A percentile compares a stretch with the other conserved stretches of the same genome.
These are phyloP conservation scores for Anisodus acutangulus DNA, from an alignment of 257 asterid genomes.

Conservation along the genomic window DNA sequence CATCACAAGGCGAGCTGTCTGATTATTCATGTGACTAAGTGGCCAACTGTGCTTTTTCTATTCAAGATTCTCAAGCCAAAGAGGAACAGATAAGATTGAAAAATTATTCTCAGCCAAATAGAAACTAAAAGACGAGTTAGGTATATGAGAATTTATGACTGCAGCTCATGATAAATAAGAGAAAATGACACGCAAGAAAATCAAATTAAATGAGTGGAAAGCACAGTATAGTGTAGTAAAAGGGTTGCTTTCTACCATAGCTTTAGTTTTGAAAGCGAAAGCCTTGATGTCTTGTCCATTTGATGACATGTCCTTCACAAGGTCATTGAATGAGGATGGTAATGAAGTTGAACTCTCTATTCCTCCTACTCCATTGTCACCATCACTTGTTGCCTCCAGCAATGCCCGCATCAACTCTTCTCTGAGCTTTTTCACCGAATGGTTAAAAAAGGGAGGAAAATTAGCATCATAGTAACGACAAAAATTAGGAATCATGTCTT, in stretches of 20 bases:
- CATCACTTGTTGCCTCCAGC: slow-evolving; percentile 58
- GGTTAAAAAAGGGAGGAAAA: slow-evolving; percentile 29
- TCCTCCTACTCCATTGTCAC: slow-evolving; percentile 40
- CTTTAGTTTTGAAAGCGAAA: slow-evolving; percentile 77
- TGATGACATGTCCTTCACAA: slow-evolving; percentile 69
- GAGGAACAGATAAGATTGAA: neutral
- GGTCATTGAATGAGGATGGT: slow-evolving; percentile 69
- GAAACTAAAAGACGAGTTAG: slow-evolving; percentile 16
- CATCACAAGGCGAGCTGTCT: neutral
- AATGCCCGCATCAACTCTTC: slow-evolving; percentile 87
- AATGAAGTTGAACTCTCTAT: slow-evolving; percentile 44
- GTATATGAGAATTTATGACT: neutral
- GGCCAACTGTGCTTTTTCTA: slow-evolving; percentile 27
- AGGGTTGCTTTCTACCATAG: slow-evolving; percentile 55
- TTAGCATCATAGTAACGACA: neutral
- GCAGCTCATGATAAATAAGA: slow-evolving; percentile 4
- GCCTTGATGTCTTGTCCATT: slow-evolving; percentile 71
- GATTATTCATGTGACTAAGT: slow-evolving; percentile 23
- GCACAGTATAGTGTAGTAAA: slow-evolving; percentile 13
- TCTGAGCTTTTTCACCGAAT: slow-evolving; percentile 73
- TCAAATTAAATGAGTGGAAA: neutral
- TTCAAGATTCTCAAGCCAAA: slow-evolving; percentile 25
- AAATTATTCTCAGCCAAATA: slow-evolving; percentile 14
- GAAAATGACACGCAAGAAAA: slow-evolving; percentile 29
- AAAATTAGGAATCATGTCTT: neutral